Conservation (phyloP, 2,329 filamentous ascomycete species). For the Raffaelea ambrosiae region DNA sequence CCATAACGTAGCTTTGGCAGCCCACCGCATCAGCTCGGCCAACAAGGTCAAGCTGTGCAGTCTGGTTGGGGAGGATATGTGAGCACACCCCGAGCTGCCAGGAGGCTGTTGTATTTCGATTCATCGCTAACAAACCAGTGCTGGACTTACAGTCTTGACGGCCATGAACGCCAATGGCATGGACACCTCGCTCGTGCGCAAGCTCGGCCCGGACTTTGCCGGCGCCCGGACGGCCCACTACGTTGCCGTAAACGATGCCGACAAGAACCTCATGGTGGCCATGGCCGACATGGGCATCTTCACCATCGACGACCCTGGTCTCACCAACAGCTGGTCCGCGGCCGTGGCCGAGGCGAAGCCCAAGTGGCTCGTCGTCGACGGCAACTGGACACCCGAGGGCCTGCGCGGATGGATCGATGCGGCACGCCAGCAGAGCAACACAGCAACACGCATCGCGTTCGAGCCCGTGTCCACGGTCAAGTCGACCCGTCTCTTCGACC, state of each 20-base stretch:
- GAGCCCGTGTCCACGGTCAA: slow-evolving; percentile 87
- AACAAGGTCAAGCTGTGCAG: slow-evolving; percentile 66
- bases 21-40: slow-evolving; percentile 56
- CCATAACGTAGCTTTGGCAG: slow-evolving; percentile 81
- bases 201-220: slow-evolving; percentile 35
- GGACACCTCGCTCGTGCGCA: slow-evolving; percentile 53
- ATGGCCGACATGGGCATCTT: slow-evolving; percentile 96
- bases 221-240: slow-evolving; percentile 75
- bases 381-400: slow-evolving; percentile 66
- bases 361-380: slow-evolving; percentile 78
- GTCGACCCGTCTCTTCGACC: slow-evolving; percentile 57
- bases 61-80: slow-evolving; percentile 71
- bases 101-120: background rate
- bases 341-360: slow-evolving; percentile 48
- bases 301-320: slow-evolving; percentile 34
- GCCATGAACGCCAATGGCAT: slow-evolving; percentile 58
- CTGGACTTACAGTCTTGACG: slow-evolving; percentile 64
- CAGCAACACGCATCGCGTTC: slow-evolving; percentile 57
- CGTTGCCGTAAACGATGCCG: slow-evolving; percentile 75
- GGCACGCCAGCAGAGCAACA: slow-evolving; percentile 38
- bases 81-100: too few relatives aligned
- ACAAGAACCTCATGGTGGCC: slow-evolving; percentile 78
- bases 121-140: slow-evolving; percentile 28
- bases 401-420: slow-evolving; percentile 61
- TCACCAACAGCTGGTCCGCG: slow-evolving; percentile 50